Conservation (phyloP, 495 filamentous ascomycete genomes). For the Podospora australis region DNA sequence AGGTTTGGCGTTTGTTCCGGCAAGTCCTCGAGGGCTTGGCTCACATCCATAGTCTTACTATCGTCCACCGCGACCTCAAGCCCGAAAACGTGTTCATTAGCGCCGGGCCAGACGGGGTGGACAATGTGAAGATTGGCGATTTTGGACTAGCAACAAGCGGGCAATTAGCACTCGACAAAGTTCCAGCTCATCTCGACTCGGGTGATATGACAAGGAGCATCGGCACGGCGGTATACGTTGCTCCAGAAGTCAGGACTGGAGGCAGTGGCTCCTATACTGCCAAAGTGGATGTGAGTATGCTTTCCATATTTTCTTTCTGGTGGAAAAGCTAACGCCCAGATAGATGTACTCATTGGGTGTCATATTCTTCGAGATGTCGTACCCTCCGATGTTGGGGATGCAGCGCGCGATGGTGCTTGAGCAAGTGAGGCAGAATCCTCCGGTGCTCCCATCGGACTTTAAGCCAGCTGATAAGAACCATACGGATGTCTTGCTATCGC, state of each 20-base stretch:
- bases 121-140: conserved; percentile 91
- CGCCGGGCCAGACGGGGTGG: conserved; percentile 56
- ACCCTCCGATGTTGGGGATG: conserved; percentile 75
- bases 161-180: conserved; percentile 62
- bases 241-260: conserved; percentile 76
- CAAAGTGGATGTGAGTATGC: conserved; percentile 74
- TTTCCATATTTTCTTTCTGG: background rate
- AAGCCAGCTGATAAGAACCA: conserved; percentile 64
- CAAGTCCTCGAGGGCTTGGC: conserved; percentile 86
- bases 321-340: conserved; percentile 12
- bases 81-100: conserved; percentile 94
- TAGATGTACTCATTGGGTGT: conserved; percentile 95
- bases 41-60: conserved; percentile 85
- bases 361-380: conserved; percentile 98
- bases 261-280: conserved; percentile 74
- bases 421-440: conserved; percentile 59
- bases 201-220: conserved; percentile 71
- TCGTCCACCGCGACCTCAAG: conserved; percentile 96
- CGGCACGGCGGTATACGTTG: conserved; percentile 92
- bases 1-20: conserved; percentile 83
- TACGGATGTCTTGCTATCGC: conserved; percentile 66
- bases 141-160: conserved; percentile 91
- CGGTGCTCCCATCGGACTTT: conserved; percentile 67
- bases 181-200: conserved; percentile 47
- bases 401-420: conserved; percentile 74